Conservation (phyloP, 352 stramenopile species). For the Pythium brassicae region DNA sequence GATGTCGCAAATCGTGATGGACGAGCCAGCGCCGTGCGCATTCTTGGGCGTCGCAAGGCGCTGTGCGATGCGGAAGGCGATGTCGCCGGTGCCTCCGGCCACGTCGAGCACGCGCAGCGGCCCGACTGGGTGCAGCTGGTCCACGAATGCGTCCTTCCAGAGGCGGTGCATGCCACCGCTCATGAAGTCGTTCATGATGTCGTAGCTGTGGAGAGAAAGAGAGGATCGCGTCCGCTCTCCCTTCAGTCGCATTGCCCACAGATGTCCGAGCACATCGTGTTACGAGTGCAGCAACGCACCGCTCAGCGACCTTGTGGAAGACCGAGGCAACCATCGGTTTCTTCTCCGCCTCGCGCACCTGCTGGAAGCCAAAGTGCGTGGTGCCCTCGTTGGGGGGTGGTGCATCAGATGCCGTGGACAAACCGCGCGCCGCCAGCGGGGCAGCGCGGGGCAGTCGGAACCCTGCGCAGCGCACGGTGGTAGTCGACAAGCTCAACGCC, state of each 20-base stretch:
- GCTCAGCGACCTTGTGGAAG: slow-evolving; percentile 97
- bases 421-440: background rate
- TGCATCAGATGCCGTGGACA: background rate
- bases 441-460: background rate
- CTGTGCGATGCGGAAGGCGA: slow-evolving; percentile 96
- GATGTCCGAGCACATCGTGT: background rate
- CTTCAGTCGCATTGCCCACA: too few relatives aligned
- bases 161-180: slow-evolving; percentile 92
- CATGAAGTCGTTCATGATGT: slow-evolving; percentile 99
- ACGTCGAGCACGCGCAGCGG: slow-evolving; percentile 92
- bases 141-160: slow-evolving; percentile 97
- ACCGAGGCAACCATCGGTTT: slow-evolving; percentile 94
- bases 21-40: slow-evolving; percentile 28
- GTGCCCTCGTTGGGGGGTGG: slow-evolving; percentile 21
- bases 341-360: slow-evolving; percentile 91
- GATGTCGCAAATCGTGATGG: slow-evolving; percentile 98
- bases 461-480: slow-evolving; percentile 5
- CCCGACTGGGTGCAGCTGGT: slow-evolving; percentile 73
- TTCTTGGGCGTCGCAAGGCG: slow-evolving; percentile 30
- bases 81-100: slow-evolving; percentile 98
- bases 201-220: slow-evolving; percentile 45
- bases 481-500: too few relatives aligned
- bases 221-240: background rate
- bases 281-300: slow-evolving; percentile 40
- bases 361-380: slow-evolving; percentile 88